Evolutionary conservation across 441 rosid species (phyloP).

Genomic region (Metrosideros polymorpha): DNA sequence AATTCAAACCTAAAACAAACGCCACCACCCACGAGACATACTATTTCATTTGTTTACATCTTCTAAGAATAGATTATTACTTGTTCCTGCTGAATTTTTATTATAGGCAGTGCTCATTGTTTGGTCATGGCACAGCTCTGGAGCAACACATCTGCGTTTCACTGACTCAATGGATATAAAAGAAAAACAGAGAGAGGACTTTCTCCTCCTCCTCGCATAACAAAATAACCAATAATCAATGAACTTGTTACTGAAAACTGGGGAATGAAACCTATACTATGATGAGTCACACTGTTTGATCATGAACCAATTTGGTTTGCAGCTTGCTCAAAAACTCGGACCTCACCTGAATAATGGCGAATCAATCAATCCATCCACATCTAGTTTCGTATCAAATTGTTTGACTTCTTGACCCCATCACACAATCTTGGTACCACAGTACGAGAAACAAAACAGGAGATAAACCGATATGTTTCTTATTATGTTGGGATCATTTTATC

Average conservation of each 20-base stretch:
- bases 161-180: neutral
- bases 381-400: neutral
- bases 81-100: neutral
- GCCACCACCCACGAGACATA: neutral
- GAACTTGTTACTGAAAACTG: fast-evolving
- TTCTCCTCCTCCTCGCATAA: neutral
- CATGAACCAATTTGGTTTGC: neutral
- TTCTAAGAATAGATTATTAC: neutral
- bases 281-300: neutral
- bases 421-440: neutral
- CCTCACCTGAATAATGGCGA: neutral
- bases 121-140: neutral
- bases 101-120: neutral
- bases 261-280: neutral
- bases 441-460: neutral
- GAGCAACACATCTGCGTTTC: neutral
- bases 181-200: neutral
- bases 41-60: neutral
- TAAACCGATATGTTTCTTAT: neutral
- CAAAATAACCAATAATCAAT: neutral
- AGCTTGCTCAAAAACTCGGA: neutral
- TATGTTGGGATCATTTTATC: neutral
- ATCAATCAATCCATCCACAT: neutral
- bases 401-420: neutral
- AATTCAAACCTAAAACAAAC: neutral